Evolutionary conservation across 352 stramenopile species (phyloP).

Genomic region (Aphanomyces invadans): DNA sequence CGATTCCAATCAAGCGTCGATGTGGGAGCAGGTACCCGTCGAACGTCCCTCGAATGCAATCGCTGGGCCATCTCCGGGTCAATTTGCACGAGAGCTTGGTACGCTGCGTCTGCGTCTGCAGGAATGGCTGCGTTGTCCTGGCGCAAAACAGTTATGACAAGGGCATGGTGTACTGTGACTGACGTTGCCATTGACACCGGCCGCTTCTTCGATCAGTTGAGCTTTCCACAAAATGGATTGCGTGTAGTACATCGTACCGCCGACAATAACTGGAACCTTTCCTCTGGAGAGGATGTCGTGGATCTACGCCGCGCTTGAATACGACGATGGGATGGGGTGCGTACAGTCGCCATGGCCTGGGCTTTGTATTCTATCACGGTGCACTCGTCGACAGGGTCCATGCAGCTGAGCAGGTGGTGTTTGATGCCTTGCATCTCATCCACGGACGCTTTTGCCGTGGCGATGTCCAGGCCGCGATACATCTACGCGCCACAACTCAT

Average conservation of each 20-base stretch:
- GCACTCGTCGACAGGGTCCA: conserved; percentile 64
- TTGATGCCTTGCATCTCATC: conserved; percentile 83
- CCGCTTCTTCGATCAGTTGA: conserved; percentile 73
- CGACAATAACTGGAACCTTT: conserved; percentile 87
- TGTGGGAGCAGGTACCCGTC: conserved; percentile 21
- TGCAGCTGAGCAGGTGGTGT: conserved; percentile 83
- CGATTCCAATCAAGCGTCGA: neutral
- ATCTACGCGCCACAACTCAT: conserved; percentile 35
- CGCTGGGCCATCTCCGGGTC: conserved; percentile 76
- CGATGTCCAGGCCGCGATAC: conserved; percentile 84
- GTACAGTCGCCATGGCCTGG: conserved; percentile 42
- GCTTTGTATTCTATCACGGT: conserved; percentile 82
- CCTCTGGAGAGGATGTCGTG: conserved; percentile 77
- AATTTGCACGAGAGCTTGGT: conserved; percentile 47
- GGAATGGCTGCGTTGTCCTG: conserved; percentile 23
- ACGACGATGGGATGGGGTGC: neutral
- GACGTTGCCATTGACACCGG: conserved; percentile 25
- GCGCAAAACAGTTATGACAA: too few species aligned
- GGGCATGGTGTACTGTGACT: neutral
- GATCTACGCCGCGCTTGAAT: conserved; percentile 34
- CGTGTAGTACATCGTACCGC: conserved; percentile 90
- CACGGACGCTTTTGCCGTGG: conserved; percentile 81
- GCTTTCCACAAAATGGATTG: conserved; percentile 85
- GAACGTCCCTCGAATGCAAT: conserved; percentile 81
- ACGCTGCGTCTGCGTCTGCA: conserved; percentile 50